Base-by-base conservation (phyloP, 2,329 filamentous ascomycete genomes). In the Tolypocladium tundrense region DNA sequence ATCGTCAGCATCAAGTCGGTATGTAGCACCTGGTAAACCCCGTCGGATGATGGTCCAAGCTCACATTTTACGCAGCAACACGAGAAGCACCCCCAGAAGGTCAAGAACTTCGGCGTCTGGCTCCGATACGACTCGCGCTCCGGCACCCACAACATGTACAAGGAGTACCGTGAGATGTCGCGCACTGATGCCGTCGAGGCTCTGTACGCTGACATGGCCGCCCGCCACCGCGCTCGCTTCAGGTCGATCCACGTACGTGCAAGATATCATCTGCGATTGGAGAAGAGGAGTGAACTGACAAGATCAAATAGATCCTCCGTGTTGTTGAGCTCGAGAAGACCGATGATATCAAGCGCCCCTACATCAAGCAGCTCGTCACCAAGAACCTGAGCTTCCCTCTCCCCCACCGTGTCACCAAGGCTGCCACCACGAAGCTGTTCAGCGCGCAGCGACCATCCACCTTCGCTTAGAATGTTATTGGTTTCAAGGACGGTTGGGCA, bases 21-120 rank as follows among this genome's bases (percentile, higher is more conserved):
- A 87, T 73, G 60, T 56, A 60, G 21, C 11, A 3, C n/a, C 50
- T 21, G 19, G 16, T 7, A 16, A 9, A 2, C 2, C 3, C 45
- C 33, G 37, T 19, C 4, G 14, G 9, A n/a, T 21, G 14, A 33
- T n/a, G 24, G 14, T 2, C 33, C 35, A 53, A 33, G 37, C 61
- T 65, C 19, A 65, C 60, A 60, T 53, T 11, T 41, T 41, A 53
- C 37, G 21, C 53, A 96, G 92, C 95, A 99, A 83, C 81, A 86
- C 81, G 94, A 99, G 91, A 97, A 97, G 88, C 91, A 91, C 79
- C 94, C 94, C 73, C 84, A 92, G 75, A 97, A 96, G 86, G 92
- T 99, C 86, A 99, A 99, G 91, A 99, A 97, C 90, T 97, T 99
- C 78, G 94, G 94, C 78, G 88, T 99, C 87, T 99, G 95, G 95